Conservation (phyloP, 1,139 yeast genomes). For the Geotrichum cucujoidarum region DNA sequence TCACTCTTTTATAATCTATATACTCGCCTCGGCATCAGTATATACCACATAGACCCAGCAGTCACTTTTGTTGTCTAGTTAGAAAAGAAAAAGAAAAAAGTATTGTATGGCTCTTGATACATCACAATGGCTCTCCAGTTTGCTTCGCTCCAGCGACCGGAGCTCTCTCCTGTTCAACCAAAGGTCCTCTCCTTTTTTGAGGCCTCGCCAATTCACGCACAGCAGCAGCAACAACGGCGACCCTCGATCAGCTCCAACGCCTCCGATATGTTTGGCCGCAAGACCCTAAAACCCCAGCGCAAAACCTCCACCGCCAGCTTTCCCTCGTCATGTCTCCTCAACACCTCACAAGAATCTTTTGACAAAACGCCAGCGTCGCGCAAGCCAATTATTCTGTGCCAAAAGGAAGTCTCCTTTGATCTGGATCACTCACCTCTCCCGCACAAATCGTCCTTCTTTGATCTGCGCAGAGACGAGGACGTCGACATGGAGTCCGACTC, state of each 20-base stretch:
- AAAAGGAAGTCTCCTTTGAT: constrained; percentile 5
- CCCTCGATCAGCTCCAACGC: background rate
- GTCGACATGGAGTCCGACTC: constrained; percentile 11
- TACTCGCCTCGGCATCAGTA: background rate
- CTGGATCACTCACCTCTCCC: constrained; percentile 21
- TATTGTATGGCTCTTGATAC: background rate
- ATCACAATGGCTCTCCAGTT: constrained; percentile 7
- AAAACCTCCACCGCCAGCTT: constrained; percentile 1
- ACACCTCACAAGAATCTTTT: constrained; percentile 19
- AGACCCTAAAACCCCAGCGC: background rate
- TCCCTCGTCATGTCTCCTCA: constrained; percentile 14
- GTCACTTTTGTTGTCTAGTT: too few species aligned
- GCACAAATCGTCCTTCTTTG: constrained; percentile 20
- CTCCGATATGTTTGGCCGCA: too few species aligned
- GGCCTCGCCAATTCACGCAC: constrained; percentile 1
- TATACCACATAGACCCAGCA: too few species aligned
- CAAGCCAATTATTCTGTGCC: constrained; percentile 7
- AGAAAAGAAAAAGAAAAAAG: too few species aligned
- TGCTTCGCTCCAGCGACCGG: constrained; percentile 3
- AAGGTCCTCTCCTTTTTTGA: constrained; percentile 3
- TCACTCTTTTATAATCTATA: background rate
- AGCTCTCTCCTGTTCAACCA: background rate
- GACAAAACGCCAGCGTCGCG: constrained; percentile 11
- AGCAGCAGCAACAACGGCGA: background rate
- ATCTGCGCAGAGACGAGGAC: constrained; percentile 5